Evolutionary conservation across 2,329 filamentous ascomycete species (phyloP), one percentile per base, ranked within the genome.

Genomic region (Arthrinium phaeospermum): DNA sequence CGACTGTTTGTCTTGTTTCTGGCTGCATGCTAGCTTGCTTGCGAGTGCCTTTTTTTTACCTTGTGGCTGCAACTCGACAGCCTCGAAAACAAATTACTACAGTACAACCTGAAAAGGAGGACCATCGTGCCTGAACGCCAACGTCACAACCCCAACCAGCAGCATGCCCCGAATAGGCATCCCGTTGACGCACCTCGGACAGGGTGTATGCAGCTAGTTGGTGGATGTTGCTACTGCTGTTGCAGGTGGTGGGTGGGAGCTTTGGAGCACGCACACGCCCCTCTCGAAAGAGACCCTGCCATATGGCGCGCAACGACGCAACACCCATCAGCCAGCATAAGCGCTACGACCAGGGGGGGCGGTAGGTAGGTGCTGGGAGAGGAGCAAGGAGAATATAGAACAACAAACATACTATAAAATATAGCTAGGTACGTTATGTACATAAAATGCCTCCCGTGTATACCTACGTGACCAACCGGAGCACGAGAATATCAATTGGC

Each of bases 181-280:
- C 57, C 57, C 57, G 57, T 41, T n/a, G 57, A 64, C 57, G 57
- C 34, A 64, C 57, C 34, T 24, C 57, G 57, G 19, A 41, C 57
- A 64, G 34, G 57, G 57, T 64, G n/a, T 37, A 64, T 41, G 57
- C 57, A 37, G 57, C n/a, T 53, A 53, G 49, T 53, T 27, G 49
- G 49, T 53, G 49, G 49, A 53, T 53, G 49, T 47, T 47, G 47
- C 34, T 57, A 22, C n/a, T 8, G 47, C 34, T 57, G 22, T 49
- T 8, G 51, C 51, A 57, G 51, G 27, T 57, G 46, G 46, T 57
- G 46, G 46, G 46, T 22, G 46, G n/a, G 46, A 19, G 57, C 22
- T 41, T 41, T 41, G 37, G 37, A 41, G 37, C 37, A 22, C 34
- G 57, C 57, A 64, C 57, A 61, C 53, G 4, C 51, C 14, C 27